These are phyloP conservation scores for Limnanthes douglasii DNA, from an alignment of 345 rosid species.

Conservation along the genomic window DNA sequence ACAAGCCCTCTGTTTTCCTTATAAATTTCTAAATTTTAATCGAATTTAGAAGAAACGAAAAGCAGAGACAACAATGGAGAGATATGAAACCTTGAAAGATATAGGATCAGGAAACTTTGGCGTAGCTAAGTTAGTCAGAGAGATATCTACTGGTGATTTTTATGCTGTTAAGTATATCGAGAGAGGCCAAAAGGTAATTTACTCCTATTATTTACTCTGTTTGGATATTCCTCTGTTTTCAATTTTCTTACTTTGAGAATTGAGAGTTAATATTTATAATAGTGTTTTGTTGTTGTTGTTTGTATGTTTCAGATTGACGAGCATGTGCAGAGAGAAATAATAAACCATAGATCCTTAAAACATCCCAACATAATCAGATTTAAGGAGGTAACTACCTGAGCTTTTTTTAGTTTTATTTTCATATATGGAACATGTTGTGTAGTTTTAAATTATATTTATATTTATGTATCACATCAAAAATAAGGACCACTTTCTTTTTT, in stretches of 20 bases:
- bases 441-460: too few species aligned
- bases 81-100: constrained; percentile 63
- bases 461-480: too few species aligned
- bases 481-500: too few species aligned
- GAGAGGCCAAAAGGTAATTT: constrained; percentile 59
- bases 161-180: constrained; percentile 76
- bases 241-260: background rate
- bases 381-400: constrained; percentile 86
- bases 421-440: too few species aligned
- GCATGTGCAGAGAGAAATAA: constrained; percentile 92
- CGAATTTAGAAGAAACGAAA: too few species aligned
- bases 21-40: too few species aligned
- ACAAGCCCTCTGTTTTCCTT: too few species aligned
- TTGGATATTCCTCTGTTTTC: background rate
- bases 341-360: constrained; percentile 79
- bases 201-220: background rate
- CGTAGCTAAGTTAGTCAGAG: constrained; percentile 70
- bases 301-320: constrained; percentile 57
- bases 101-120: constrained; percentile 91
- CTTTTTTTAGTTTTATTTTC: too few species aligned
- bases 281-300: background rate
- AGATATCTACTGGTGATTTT: constrained; percentile 38
- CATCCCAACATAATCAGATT: constrained; percentile 83
- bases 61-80: constrained; percentile 62
- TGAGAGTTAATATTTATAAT: background rate